Conservation (phyloP, 2,329 filamentous ascomycete species). For the Talaromyces albobiverticillius region DNA sequence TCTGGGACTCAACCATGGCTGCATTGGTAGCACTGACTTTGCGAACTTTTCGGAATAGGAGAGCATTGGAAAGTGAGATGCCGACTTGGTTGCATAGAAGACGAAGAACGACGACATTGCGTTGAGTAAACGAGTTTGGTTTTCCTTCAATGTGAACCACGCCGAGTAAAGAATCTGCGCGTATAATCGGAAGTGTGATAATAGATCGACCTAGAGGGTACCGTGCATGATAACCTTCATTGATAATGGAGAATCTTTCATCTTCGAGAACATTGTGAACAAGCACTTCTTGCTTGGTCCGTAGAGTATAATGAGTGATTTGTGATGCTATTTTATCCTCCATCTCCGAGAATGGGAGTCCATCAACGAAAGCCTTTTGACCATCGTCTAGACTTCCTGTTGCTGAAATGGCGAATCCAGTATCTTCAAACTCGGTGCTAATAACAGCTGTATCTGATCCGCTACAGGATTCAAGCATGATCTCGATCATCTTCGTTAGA, state of each 20-base stretch:
- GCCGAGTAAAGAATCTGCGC: constrained; percentile 58
- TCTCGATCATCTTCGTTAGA: constrained; percentile 61
- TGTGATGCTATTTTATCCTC: constrained; percentile 61
- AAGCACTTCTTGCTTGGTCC: constrained; percentile 63
- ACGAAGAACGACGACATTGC: constrained; percentile 50
- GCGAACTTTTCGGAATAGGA: constrained; percentile 60
- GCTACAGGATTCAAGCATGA: constrained; percentile 63
- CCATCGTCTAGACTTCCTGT: constrained; percentile 57
- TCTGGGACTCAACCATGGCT: constrained; percentile 65
- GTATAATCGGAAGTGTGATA: constrained; percentile 62
- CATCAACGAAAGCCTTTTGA: constrained; percentile 52
- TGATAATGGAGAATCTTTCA: constrained; percentile 62
- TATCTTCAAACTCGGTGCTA: constrained; percentile 58
- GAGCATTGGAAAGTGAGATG: constrained; percentile 63
- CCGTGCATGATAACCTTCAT: constrained; percentile 53
- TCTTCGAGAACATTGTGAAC: constrained; percentile 63
- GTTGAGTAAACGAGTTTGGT: constrained; percentile 63
- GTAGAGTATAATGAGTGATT: constrained; percentile 60
- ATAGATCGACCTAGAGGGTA: constrained; percentile 59
- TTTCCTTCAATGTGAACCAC: constrained; percentile 62
- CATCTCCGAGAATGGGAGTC: constrained; percentile 55
- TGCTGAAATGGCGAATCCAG: constrained; percentile 61
- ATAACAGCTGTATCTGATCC: constrained; percentile 60
- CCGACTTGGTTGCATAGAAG: constrained; percentile 63
- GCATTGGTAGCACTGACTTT: constrained; percentile 62